These are phyloP conservation scores for Yarrowia sp. DNA, from an alignment of 805 yeast species.

Conservation along the genomic window DNA sequence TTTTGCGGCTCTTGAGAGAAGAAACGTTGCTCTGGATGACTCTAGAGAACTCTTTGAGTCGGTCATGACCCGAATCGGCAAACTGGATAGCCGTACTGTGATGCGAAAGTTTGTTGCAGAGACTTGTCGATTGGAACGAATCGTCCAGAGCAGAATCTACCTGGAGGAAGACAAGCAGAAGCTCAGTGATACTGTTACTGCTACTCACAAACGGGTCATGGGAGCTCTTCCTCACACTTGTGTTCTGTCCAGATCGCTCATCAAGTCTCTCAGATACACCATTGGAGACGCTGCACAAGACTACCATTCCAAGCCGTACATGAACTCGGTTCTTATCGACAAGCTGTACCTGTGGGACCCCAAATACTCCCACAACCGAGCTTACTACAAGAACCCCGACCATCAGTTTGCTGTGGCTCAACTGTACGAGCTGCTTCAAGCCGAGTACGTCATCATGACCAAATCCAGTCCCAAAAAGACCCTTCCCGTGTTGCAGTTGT, in stretches of 20 bases:
- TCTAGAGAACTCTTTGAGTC: background rate
- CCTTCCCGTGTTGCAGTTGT: background rate
- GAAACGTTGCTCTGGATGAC: background rate
- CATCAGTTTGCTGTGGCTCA: constrained; percentile 14
- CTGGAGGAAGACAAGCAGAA: background rate
- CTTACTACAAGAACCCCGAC: constrained; percentile 8
- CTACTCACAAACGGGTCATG: background rate
- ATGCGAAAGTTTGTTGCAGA: background rate
- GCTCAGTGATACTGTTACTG: background rate
- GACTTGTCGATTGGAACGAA: background rate
- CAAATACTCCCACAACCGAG: constrained; percentile 14
- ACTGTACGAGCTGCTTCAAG: constrained; percentile 17
- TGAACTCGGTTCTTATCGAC: background rate
- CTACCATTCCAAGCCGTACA: background rate
- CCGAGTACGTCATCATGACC: constrained; percentile 14
- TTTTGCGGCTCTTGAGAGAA: background rate
- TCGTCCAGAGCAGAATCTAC: background rate
- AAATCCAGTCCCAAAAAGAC: background rate
- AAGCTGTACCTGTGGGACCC: constrained; percentile 24
- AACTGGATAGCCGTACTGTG: background rate
- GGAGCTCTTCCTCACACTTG: constrained; percentile 20
- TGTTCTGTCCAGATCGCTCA: background rate
- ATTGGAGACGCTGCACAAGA: constrained; percentile 13
- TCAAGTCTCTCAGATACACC: constrained; percentile 10
- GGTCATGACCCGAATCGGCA: background rate